Conservation (phyloP, 2,329 filamentous ascomycete species). For the Rutstroemia sp. region DNA sequence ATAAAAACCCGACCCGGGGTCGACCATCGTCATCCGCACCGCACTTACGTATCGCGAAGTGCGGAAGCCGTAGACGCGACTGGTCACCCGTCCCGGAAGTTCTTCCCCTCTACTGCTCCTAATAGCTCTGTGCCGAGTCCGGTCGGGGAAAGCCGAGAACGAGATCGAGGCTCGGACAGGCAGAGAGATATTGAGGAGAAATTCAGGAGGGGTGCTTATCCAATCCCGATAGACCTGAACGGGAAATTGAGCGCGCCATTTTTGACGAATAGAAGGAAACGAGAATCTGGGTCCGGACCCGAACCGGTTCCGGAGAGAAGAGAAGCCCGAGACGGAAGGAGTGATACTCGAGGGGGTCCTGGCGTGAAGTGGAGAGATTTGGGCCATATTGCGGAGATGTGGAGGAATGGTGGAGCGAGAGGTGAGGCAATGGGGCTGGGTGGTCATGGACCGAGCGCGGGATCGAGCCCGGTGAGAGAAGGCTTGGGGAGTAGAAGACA, state of each 20-base stretch:
- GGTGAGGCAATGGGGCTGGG: slow-evolving; percentile 10
- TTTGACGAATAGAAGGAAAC: slow-evolving; percentile 28
- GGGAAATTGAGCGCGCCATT: slow-evolving; percentile 28
- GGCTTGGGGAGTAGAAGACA: slow-evolving; percentile 10
- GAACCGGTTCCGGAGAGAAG: slow-evolving; percentile 30
- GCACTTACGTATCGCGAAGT: background rate
- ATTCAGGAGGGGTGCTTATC: slow-evolving; percentile 15
- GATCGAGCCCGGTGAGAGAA: slow-evolving; percentile 12
- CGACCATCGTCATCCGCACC: background rate
- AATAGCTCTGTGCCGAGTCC: slow-evolving; percentile 1
- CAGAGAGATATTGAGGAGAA: slow-evolving; percentile 25
- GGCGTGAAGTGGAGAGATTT: slow-evolving; percentile 3
- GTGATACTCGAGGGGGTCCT: slow-evolving; percentile 7
- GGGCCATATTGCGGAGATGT: slow-evolving; percentile 8
- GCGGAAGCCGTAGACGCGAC: background rate
- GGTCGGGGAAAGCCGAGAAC: slow-evolving; percentile 8
- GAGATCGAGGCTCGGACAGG: slow-evolving; percentile 19
- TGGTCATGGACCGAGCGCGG: slow-evolving; percentile 5
- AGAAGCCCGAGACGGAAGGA: slow-evolving; percentile 1
- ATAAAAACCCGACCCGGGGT: background rate
- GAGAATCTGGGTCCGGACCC: background rate
- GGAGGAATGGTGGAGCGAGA: slow-evolving; percentile 13
- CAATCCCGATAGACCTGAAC: slow-evolving; percentile 23
- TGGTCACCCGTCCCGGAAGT: slow-evolving; percentile 4
- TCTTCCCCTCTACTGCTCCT: background rate